Conservation (phyloP, 371 early-diverging fungal genomes). For the Blakeslea trispora region DNA sequence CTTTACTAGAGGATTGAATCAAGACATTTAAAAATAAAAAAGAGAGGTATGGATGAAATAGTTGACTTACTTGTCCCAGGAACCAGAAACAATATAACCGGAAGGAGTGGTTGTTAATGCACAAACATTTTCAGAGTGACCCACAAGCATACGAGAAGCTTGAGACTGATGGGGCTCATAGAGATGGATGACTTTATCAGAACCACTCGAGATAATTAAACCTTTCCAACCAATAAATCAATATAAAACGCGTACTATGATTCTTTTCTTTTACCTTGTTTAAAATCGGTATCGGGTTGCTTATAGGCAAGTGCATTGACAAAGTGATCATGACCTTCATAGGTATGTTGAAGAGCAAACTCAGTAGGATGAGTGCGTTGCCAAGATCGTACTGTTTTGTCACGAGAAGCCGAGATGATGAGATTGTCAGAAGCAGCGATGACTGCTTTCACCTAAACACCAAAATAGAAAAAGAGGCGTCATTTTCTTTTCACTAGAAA, state of each 20-base stretch:
- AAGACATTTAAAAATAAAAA: no score
- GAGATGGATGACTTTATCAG: constrained; percentile 82
- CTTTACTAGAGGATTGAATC: no score
- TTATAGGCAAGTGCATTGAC: constrained; percentile 81
- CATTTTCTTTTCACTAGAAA: no score
- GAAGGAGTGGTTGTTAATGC: constrained; percentile 66
- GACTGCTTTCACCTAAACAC: constrained; percentile 70
- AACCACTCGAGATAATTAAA: constrained; percentile 80
- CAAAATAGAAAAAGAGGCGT: no score
- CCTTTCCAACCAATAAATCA: no score
- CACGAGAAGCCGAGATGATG: constrained; percentile 82
- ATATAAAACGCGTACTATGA: not conserved
- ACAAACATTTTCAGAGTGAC: constrained; percentile 90
- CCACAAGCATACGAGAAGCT: constrained; percentile 71
- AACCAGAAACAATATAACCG: constrained; percentile 86
- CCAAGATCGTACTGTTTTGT: constrained; percentile 73
- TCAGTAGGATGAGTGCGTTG: constrained; percentile 40
- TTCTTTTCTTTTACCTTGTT: constrained; percentile 57
- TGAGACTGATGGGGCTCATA: constrained; percentile 67
- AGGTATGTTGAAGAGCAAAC: constrained; percentile 58
- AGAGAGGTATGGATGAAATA: no score
- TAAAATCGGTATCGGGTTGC: constrained; percentile 56
- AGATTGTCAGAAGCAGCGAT: constrained; percentile 61
- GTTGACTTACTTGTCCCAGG: constrained; percentile 96
- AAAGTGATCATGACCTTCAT: constrained; percentile 74